Evolutionary conservation across 306 rosid species (phyloP), one percentile per base, ranked within the genome.

Genomic region (Cicer arietinum): DNA sequence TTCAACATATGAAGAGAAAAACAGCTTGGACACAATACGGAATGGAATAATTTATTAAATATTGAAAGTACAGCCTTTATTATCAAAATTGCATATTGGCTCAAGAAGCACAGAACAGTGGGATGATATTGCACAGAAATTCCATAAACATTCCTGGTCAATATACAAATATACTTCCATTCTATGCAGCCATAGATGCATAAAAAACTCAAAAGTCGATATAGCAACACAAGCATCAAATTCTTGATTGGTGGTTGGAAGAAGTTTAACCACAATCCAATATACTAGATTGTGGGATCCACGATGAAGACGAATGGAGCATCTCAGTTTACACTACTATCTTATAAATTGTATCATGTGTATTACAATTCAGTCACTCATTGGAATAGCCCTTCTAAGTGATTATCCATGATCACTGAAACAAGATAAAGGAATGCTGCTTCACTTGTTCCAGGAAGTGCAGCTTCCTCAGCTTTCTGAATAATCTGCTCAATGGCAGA

Each of bases 401-500:
- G 79, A 7, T 60, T 46, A 85, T 86, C 96, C 86, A 90, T 80
- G 60, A 86, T 68, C 58, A 30, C 42, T 11, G 96, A 85, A 51
- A 90, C 78, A 35, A 82, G 70, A 53, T 86, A 84, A 18, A 86
- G 86, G 78, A 88, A 88, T 58, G 78, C 85, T 8, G 73, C 67
- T 82, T 87, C 88, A 22, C 80, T 82, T 48, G 87, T 73, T 73
- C 81, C 91, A 0, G 86, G 80, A 81, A 80, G 69, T 64, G 73
- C 85, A 69, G 85, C 62, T 75, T 89, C 88, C 59, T 81, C 78
- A 0, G 87, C 93, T 80, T 87, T 86, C 71, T 70, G 59, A 59
- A 89, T 46, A 58, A 89, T 87, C 80, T 69, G 79, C 85, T 89
- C 94, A 58, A 89, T 78, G 48, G 74, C 77, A 30, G 94, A 85